A percentile compares a stretch with the other conserved stretches of the same genome.
Conservation (phyloP, 345 rosid species). For the sweet orange (Citrus sinensis) region DVS_A1.0 CM039163.1:45344001-45344500, state of each 20-base stretch:
- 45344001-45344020: no score
- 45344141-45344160: not conserved
- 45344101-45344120: no score
- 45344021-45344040: no score
- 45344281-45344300: not conserved
- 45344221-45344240: not conserved
- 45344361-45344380: conserved; percentile 53
- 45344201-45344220: not conserved
- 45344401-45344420: conserved; percentile 81
- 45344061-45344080: no score
- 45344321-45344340: conserved; percentile 22
- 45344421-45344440: conserved; percentile 78
- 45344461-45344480: conserved; percentile 80
- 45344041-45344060: no score
- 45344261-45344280: not conserved
- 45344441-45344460: conserved; percentile 81
- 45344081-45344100: no score
- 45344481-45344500: conserved; percentile 44
- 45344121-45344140: no score
- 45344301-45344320: conserved; percentile 23
- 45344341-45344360: conserved; percentile 62
- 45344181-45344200: conserved; percentile 1
- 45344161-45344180: not conserved
- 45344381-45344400: conserved; percentile 72
- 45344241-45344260: not conserved